These are phyloP conservation scores for Ustilago xerochloae DNA, from an alignment of 1,284 basidiomycete species.

Conservation along the genomic window DNA sequence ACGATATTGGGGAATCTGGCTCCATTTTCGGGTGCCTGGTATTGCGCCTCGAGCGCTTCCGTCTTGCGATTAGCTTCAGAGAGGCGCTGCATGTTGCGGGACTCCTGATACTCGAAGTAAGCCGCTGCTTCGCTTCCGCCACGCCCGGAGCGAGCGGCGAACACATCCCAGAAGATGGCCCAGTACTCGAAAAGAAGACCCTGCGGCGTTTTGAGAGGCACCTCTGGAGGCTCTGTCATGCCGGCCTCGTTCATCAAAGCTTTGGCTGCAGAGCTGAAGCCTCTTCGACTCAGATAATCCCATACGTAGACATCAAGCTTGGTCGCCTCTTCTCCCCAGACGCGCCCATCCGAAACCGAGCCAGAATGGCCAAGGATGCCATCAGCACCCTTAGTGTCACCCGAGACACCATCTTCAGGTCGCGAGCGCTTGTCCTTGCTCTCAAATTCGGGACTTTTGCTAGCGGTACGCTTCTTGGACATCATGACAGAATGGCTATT, in stretches of 20 bases:
- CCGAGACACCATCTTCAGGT: conserved; percentile 36
- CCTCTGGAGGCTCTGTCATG: conserved; percentile 62
- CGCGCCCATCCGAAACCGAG: conserved; percentile 35
- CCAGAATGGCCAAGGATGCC: conserved; percentile 24
- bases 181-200: conserved; percentile 67
- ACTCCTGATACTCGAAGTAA: conserved; percentile 61
- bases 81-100: conserved; percentile 53
- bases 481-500: conserved; percentile 39
- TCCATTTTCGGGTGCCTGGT: conserved; percentile 37
- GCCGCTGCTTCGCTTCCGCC: conserved; percentile 55
- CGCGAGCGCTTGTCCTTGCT: conserved; percentile 53
- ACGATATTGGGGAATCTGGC: conserved; percentile 52
- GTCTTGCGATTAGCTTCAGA: conserved; percentile 43
- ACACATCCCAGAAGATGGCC: conserved; percentile 68
- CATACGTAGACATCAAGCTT: conserved; percentile 67
- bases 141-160: conserved; percentile 59
- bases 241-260: conserved; percentile 60
- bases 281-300: conserved; percentile 65
- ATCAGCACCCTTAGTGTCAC: conserved; percentile 17
- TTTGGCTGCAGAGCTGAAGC: conserved; percentile 57
- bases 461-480: conserved; percentile 52
- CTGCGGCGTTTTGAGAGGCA: conserved; percentile 61
- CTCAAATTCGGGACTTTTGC: conserved; percentile 53
- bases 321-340: conserved; percentile 61
- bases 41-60: conserved; percentile 45